Base-by-base conservation (phyloP, 352 stramenopile species). In the Halophytophthora polymorphica region DNA sequence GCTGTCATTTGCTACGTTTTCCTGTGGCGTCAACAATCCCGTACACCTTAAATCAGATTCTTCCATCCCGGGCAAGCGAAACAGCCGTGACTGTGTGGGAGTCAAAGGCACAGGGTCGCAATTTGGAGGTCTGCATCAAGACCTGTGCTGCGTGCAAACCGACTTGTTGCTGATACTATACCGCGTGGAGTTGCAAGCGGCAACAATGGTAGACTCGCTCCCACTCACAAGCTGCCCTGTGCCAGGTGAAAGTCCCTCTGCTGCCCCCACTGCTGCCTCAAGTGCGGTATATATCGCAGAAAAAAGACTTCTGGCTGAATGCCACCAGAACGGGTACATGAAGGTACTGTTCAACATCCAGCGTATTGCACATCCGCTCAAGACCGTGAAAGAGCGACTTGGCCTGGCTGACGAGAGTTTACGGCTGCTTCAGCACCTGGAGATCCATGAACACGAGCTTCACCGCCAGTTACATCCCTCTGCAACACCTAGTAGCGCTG, bases 91-190 rank as follows among this genome's bases (percentile, higher is more conserved):
- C 49, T 13, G 14, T 4, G 64, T 88, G 15, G 71, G 77, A 6
- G 64, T 90, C 25, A 33, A 63, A 22, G 75, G 75, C 8, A 83
- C 77, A 12, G 75, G 79, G 0, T 80, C 74, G 3, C 75, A 86
- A 38, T 70, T 82, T 19, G 79, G 77, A 15, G 45, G 63, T 10
- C 11, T 77, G 1, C 43, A 66, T n/a, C 71, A 88, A 47, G 74
- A 88, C 22, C 47, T 88, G n/a, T 68, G 53, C 15, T 87, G 79
- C 29, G 35, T 81, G 5, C 73, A 90, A 59, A 64, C 67, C 0
- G 79, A 90, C 37, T 45, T 83, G 19, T 25, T 67, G 4, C 49
- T 87, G 7, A 22, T 83, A 21, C 41, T 86, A 7, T 89, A 83
- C 29, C 63, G 81, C 23, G 33, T 71, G 39, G 80, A 91, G 45